Conservation (phyloP, 2,329 filamentous ascomycete species). For the Epichloe uncinata region DNA sequence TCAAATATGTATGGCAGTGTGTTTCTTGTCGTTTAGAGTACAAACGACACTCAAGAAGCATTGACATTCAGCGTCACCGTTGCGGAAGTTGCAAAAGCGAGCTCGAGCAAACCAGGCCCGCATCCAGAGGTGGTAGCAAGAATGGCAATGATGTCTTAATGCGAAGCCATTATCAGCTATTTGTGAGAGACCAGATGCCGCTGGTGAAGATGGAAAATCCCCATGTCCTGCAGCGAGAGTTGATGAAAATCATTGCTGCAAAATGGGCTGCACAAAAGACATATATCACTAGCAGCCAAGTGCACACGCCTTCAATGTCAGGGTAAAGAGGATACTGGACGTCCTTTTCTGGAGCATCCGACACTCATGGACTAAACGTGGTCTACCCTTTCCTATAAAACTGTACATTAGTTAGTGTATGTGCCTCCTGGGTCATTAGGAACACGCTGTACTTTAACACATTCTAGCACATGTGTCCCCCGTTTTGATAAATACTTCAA, state of each 20-base stretch:
- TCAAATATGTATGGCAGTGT: slow-evolving; percentile 84
- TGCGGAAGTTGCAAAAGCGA: slow-evolving; percentile 64
- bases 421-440: too few species aligned
- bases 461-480: not conserved
- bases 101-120: slow-evolving; percentile 68
- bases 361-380: too few species aligned
- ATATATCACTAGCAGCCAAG: slow-evolving; percentile 10
- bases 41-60: slow-evolving; percentile 75
- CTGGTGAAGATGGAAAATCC: slow-evolving; percentile 43
- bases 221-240: slow-evolving; percentile 46
- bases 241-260: slow-evolving; percentile 55
- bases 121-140: slow-evolving; percentile 30
- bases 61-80: slow-evolving; percentile 55
- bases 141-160: slow-evolving; percentile 10
- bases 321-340: not conserved
- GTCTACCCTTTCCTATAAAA: too few species aligned
- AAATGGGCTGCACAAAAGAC: slow-evolving; percentile 42
- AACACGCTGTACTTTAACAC: not conserved
- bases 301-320: not conserved
- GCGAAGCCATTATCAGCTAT: slow-evolving; percentile 33
- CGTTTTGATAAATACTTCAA: not conserved
- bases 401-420: not conserved
- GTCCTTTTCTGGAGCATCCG: too few species aligned
- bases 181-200: slow-evolving; percentile 56
- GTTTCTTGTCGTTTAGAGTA: slow-evolving; percentile 54